A percentile compares a stretch with the other conserved stretches of the same genome.
phyloP scores from a whole-genome alignment of 1,139 yeast genomes.

The Tardiomyces blankii region DNA sequence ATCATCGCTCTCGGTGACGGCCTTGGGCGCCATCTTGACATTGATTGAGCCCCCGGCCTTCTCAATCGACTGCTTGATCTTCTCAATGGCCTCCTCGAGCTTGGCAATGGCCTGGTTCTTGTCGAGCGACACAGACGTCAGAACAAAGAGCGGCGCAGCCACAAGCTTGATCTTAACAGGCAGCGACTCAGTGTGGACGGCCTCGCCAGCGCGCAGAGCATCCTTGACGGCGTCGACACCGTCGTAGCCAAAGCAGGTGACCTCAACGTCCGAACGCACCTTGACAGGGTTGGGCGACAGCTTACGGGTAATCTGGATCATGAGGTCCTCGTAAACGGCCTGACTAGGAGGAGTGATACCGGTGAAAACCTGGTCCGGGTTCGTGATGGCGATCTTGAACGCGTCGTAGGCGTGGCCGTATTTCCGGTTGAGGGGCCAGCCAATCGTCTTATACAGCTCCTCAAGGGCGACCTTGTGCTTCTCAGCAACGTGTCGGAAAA shows the following conservation, averaged over 20 bases:
- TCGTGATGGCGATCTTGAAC: constrained; percentile 90
- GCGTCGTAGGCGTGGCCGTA: constrained; percentile 98
- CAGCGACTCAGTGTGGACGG: constrained; percentile 69
- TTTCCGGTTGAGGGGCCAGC: constrained; percentile 95
- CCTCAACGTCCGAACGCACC: constrained; percentile 96
- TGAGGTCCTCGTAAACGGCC: constrained; percentile 70
- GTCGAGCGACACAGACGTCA: constrained; percentile 88
- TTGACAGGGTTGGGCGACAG: constrained; percentile 97
- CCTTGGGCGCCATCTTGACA: constrained; percentile 97
- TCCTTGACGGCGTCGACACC: constrained; percentile 95
- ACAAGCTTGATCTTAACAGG: constrained; percentile 84
- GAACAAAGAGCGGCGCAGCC: constrained; percentile 94
- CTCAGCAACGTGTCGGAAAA: constrained; percentile 96
- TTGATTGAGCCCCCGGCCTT: constrained; percentile 78
- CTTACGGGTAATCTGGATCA: constrained; percentile 79
- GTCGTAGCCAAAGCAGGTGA: constrained; percentile 92
- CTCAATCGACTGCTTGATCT: constrained; percentile 58
- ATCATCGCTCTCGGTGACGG: constrained; percentile 96
- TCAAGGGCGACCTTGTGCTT: constrained; percentile 85
- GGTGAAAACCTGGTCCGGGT: constrained; percentile 72
- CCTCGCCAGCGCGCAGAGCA: constrained; percentile 83
- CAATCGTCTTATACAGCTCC: constrained; percentile 73
- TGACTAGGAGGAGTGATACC: constrained; percentile 56
- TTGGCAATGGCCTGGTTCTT: constrained; percentile 77
- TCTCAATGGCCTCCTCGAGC: constrained; percentile 68